Conservation (phyloP, 2,329 filamentous ascomycete species). For the Bipolaris oryzae region DNA sequence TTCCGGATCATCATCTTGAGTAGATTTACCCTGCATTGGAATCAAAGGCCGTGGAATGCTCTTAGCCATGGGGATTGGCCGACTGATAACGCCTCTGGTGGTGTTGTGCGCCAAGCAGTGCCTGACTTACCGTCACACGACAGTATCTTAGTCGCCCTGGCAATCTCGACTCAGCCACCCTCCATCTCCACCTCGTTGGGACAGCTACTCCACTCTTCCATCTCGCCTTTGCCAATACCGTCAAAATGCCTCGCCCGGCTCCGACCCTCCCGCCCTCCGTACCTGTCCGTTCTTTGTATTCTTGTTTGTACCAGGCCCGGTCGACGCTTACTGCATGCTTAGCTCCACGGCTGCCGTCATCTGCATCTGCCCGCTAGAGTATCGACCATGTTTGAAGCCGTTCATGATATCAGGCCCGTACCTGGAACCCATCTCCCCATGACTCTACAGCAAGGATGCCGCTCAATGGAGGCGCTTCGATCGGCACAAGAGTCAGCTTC, state of each 20-base stretch:
- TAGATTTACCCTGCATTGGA: slow-evolving; percentile 9
- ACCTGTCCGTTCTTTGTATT: not conserved
- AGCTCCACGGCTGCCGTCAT: slow-evolving; percentile 11
- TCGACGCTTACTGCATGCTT: not conserved
- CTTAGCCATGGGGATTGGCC: slow-evolving; percentile 15
- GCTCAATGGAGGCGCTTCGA: slow-evolving; percentile 1
- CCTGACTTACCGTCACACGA: slow-evolving; percentile 16
- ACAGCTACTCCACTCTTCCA: slow-evolving; percentile 15
- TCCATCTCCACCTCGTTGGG: slow-evolving; percentile 19
- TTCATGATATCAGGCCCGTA: slow-evolving; percentile 5
- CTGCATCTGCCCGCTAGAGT: not conserved
- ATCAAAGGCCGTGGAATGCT: slow-evolving; percentile 6
- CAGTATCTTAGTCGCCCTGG: slow-evolving; percentile 12
- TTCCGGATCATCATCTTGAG: slow-evolving; percentile 19
- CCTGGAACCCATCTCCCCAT: not conserved
- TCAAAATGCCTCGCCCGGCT: slow-evolving; percentile 16
- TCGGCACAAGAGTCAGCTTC: slow-evolving; percentile 5
- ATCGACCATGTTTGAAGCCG: not conserved
- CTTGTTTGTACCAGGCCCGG: slow-evolving; percentile 4
- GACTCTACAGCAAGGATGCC: not conserved
- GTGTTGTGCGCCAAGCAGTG: slow-evolving; percentile 12
- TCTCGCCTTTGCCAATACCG: slow-evolving; percentile 16
- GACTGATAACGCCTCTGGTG: slow-evolving; percentile 12
- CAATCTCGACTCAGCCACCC: slow-evolving; percentile 19
- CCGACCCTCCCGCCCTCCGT: slow-evolving; percentile 11